phyloP scores from a whole-genome alignment of 768 basidiomycete species.

The Lactarius akahatsu region DNA sequence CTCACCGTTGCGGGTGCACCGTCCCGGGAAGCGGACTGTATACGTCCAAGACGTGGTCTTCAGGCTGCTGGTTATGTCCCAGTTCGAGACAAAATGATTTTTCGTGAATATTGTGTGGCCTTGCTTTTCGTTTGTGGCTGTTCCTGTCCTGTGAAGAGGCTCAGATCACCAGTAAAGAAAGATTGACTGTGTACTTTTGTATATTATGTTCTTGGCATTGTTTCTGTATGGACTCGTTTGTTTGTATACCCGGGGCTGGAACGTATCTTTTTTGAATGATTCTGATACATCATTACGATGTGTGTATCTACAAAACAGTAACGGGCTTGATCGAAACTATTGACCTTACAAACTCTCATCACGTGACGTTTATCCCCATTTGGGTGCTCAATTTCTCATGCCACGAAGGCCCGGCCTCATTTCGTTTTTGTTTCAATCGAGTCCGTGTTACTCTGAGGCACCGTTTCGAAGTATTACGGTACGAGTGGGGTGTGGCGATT shows the following conservation, averaged over 20 bases:
- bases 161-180: background rate
- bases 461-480: background rate
- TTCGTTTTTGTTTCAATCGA: background rate
- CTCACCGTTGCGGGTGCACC: background rate
- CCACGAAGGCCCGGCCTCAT: no score
- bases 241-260: background rate
- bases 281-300: background rate
- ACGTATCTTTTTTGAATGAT: background rate
- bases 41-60: slow-evolving; percentile 13
- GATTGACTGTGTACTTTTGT: background rate
- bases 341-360: background rate
- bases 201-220: background rate
- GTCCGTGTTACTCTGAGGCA: background rate
- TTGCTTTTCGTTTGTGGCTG: background rate
- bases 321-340: no score
- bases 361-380: background rate
- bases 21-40: slow-evolving; percentile 6
- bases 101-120: background rate
- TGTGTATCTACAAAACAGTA: background rate
- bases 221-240: background rate
- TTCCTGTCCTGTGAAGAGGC: background rate
- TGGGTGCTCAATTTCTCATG: background rate
- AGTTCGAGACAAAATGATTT: slow-evolving; percentile 8
- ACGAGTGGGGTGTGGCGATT: background rate
- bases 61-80: slow-evolving; percentile 13